Conservation (phyloP, 1,139 yeast species). For the Trichomonascaceae sp. region DNA sequence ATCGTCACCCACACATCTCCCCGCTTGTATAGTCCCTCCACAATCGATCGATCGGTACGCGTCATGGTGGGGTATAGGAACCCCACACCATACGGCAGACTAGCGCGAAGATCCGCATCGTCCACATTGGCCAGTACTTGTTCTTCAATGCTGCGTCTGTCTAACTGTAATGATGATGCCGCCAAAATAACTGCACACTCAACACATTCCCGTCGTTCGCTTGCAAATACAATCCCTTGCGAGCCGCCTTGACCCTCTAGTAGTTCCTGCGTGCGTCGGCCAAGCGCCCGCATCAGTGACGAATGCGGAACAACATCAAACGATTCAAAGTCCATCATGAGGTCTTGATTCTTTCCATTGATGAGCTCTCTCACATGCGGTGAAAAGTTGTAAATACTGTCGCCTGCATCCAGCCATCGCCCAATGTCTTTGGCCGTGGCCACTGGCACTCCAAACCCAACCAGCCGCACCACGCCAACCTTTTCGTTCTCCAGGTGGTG, state of each 20-base stretch:
- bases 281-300: slow-evolving; percentile 38
- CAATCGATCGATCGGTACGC: slow-evolving; percentile 38
- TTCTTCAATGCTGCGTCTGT: neutral
- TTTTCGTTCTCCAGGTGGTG: slow-evolving; percentile 36
- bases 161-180: too few relatives aligned
- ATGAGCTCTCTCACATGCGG: slow-evolving; percentile 52
- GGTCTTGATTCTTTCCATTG: too few relatives aligned
- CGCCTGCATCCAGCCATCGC: slow-evolving; percentile 71
- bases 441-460: slow-evolving; percentile 56
- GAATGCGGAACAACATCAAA: slow-evolving; percentile 36
- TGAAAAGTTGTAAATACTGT: slow-evolving; percentile 53
- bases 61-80: slow-evolving; percentile 47
- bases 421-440: slow-evolving; percentile 70
- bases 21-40: slow-evolving; percentile 38
- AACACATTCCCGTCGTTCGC: slow-evolving; percentile 42
- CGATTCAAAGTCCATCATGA: slow-evolving; percentile 38
- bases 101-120: slow-evolving; percentile 35
- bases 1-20: slow-evolving; percentile 42
- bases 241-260: slow-evolving; percentile 25
- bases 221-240: slow-evolving; percentile 36
- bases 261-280: slow-evolving; percentile 33
- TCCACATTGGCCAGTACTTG: slow-evolving; percentile 27
- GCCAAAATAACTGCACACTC: slow-evolving; percentile 17
- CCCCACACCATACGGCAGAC: slow-evolving; percentile 57
- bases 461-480: slow-evolving; percentile 31